Conservation (phyloP, 2,329 filamentous ascomycete genomes). For the Apiospora kogelbergensis region DNA sequence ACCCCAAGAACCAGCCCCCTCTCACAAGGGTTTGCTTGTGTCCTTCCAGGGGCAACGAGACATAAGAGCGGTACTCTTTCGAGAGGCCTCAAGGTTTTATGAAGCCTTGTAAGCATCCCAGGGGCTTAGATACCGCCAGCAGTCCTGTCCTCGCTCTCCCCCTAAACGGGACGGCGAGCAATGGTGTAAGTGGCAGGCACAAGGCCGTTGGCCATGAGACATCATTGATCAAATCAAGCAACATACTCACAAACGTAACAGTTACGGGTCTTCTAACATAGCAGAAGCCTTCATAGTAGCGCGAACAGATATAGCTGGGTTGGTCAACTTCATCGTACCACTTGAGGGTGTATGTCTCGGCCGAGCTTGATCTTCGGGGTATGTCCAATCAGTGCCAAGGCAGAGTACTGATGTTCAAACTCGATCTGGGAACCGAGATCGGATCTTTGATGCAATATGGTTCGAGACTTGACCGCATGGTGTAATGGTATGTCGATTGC, state of each 20-base stretch:
- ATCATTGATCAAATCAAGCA: no score
- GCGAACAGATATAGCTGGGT: background rate
- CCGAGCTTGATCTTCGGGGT: background rate
- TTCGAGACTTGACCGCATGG: background rate
- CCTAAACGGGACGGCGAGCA: background rate
- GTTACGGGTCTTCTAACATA: background rate
- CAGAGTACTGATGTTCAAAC: background rate
- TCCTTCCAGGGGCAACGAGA: background rate
- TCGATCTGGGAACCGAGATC: background rate
- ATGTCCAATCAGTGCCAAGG: background rate
- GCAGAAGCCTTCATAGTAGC: background rate
- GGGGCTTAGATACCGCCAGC: background rate
- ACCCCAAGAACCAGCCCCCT: slow-evolving; percentile 5
- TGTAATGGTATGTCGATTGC: background rate
- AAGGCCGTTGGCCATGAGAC: background rate
- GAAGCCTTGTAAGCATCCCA: background rate
- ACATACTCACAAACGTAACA: background rate
- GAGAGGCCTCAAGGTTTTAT: background rate
- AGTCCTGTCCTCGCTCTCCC: background rate
- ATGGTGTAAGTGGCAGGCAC: background rate
- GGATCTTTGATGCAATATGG: background rate
- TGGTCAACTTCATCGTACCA: background rate
- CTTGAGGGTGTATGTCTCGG: background rate
- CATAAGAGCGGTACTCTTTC: background rate
- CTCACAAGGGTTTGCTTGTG: background rate